Percentiles rank a stretch among this genome's conserved stretches.
phyloP scores from a whole-genome alignment of 208 protist species.

The Leishmania arabica region DNA sequence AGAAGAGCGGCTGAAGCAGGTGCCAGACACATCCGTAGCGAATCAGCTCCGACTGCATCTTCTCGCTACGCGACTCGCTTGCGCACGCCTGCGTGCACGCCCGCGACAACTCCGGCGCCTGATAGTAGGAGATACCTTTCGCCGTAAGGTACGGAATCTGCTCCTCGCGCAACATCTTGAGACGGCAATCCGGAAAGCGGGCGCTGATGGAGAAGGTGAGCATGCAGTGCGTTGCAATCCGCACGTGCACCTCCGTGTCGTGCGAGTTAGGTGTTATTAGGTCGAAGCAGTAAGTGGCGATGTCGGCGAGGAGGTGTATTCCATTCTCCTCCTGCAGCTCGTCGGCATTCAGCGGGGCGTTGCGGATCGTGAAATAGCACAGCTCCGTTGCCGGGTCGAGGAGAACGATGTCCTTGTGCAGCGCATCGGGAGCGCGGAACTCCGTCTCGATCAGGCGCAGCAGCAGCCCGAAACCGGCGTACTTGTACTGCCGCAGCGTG shows the following conservation, averaged over 20 bases:
- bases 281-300: conserved; percentile 79
- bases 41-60: conserved; percentile 71
- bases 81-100: conserved; percentile 81
- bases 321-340: conserved; percentile 93
- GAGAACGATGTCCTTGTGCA: conserved; percentile 71
- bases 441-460: conserved; percentile 81
- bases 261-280: conserved; percentile 49
- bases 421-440: conserved; percentile 57
- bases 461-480: conserved; percentile 93
- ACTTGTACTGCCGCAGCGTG: conserved; percentile 91
- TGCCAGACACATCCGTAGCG: conserved; percentile 83
- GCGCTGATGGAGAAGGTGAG: conserved; percentile 75
- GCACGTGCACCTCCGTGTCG: conserved; percentile 55
- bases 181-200: conserved; percentile 72
- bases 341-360: conserved; percentile 93
- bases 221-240: conserved; percentile 73
- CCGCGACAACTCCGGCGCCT: conserved; percentile 59
- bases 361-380: conserved; percentile 89
- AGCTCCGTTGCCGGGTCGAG: conserved; percentile 87
- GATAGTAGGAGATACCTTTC: conserved; percentile 67
- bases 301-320: conserved; percentile 70
- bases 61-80: conserved; percentile 56
- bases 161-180: conserved; percentile 50
- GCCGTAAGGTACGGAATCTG: conserved; percentile 57
- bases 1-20: conserved; percentile 81